A percentile compares a stretch with the other conserved stretches of the same genome.
Evolutionary conservation across 495 filamentous ascomycete species (phyloP).

Genomic region (Xylaria sp.): DNA sequence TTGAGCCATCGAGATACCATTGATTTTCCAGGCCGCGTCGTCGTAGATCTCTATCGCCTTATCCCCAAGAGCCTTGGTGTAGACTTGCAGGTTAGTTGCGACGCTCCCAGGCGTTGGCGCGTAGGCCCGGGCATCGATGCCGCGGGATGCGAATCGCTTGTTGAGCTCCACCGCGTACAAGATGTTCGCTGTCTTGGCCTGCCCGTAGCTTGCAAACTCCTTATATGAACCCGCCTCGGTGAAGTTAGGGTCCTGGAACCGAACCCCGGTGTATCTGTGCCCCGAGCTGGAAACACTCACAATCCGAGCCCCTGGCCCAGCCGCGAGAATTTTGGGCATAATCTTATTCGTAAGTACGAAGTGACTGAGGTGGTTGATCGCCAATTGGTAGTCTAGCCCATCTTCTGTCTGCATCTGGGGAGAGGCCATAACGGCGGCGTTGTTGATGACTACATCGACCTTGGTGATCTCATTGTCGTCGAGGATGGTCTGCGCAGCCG

Average conservation of each 20-base stretch:
- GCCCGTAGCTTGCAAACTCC: conserved; percentile 58
- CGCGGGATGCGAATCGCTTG: conserved; percentile 43
- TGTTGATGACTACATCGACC: conserved; percentile 73
- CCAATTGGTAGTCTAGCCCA: conserved; percentile 64
- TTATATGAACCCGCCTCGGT: conserved; percentile 46
- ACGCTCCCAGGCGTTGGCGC: conserved; percentile 56
- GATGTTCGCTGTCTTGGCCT: conserved; percentile 65
- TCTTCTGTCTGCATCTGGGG: conserved; percentile 49
- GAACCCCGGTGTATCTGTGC: conserved; percentile 50
- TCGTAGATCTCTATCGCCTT: conserved; percentile 16
- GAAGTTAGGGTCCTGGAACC: conserved; percentile 61
- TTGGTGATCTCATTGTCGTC: conserved; percentile 53
- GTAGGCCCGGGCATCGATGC: conserved; percentile 43
- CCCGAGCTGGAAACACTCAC: conserved; percentile 51
- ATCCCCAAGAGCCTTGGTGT: conserved; percentile 17
- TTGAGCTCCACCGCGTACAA: conserved; percentile 62
- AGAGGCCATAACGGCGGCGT: conserved; percentile 68
- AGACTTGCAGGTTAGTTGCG: conserved; percentile 39
- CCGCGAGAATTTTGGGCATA: conserved; percentile 52
- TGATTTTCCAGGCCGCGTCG: conserved; percentile 32
- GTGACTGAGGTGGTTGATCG: conserved; percentile 64
- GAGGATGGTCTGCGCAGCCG: conserved; percentile 56
- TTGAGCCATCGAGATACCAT: conserved; percentile 43
- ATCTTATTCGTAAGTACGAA: conserved; percentile 65
- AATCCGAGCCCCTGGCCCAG: conserved; percentile 38